Percentiles rank a stretch among this genome's conserved stretches.
Evolutionary conservation across 192 early-diverging fungal species (phyloP).

Genomic region (Rhizophagus prolifer): DNA sequence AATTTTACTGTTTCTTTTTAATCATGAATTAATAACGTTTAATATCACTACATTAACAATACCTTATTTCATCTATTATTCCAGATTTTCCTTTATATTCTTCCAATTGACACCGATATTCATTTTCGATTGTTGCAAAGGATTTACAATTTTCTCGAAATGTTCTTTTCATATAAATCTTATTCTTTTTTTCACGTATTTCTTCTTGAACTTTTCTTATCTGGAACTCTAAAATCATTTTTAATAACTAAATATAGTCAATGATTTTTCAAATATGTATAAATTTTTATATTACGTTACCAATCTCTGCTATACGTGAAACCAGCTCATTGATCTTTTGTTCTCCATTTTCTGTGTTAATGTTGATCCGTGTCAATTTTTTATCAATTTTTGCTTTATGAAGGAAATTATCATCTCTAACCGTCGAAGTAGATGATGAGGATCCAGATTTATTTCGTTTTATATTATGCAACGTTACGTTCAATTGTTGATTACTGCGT

Average conservation of each 20-base stretch:
- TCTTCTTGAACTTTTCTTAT: slow-evolving; percentile 6
- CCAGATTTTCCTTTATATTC: not conserved
- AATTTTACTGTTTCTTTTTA: not conserved
- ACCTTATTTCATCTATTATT: slow-evolving; percentile 6
- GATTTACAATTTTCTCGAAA: not conserved
- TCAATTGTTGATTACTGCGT: not conserved
- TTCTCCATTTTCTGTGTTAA: not conserved
- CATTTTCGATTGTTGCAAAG: not conserved
- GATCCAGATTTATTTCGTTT: slow-evolving; percentile 1
- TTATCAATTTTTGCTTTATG: slow-evolving; percentile 22
- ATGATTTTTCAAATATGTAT: too few species aligned
- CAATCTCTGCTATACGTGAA: slow-evolving; percentile 13
- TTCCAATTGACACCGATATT: slow-evolving; percentile 6
- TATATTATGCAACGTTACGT: not conserved
- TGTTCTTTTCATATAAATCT: slow-evolving; percentile 16
- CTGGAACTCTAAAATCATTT: slow-evolving; percentile 3
- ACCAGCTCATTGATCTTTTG: slow-evolving; percentile 1
- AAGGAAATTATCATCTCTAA: not conserved
- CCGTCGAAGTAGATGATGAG: too few species aligned
- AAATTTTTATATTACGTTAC: not conserved
- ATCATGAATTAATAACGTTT: not conserved
- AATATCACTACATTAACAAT: not conserved
- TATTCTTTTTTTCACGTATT: slow-evolving; percentile 24
- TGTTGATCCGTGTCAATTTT: not conserved
- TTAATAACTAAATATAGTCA: not conserved